Conservation (phyloP, 352 stramenopile species). For the Globisporangium middletonii region DNA sequence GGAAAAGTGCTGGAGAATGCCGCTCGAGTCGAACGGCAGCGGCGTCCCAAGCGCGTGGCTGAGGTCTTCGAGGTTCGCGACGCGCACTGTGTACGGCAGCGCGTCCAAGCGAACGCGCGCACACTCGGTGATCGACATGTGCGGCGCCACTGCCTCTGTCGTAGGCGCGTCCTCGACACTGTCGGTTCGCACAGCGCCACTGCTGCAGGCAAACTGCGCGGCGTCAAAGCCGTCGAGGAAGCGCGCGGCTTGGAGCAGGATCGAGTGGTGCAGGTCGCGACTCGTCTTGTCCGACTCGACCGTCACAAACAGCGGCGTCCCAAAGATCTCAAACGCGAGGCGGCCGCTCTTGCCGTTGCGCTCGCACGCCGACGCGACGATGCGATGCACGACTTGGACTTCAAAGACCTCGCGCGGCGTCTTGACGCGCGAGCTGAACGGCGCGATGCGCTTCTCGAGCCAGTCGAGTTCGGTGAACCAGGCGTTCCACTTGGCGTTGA, state of each 20-base stretch:
- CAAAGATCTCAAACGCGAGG: slow-evolving; percentile 45
- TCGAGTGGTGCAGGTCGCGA: slow-evolving; percentile 56
- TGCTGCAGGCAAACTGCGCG: slow-evolving; percentile 2
- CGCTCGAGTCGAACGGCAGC: slow-evolving; percentile 41
- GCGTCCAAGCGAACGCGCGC: slow-evolving; percentile 1
- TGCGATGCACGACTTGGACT: slow-evolving; percentile 70
- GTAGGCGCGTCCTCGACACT: too few relatives aligned
- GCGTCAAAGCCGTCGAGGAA: slow-evolving; percentile 28
- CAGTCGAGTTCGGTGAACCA: slow-evolving; percentile 62
- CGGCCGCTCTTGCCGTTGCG: slow-evolving; percentile 10
- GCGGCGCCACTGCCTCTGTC: not conserved
- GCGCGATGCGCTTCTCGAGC: slow-evolving; percentile 39
- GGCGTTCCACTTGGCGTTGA: slow-evolving; percentile 66
- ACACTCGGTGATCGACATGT: slow-evolving; percentile 4
- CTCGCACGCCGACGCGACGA: slow-evolving; percentile 12
- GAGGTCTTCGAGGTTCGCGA: slow-evolving; percentile 63
- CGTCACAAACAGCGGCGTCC: slow-evolving; percentile 67
- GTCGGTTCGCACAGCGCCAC: not conserved
- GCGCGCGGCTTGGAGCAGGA: slow-evolving; percentile 59
- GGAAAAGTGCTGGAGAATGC: slow-evolving; percentile 66
- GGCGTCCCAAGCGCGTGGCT: slow-evolving; percentile 23
- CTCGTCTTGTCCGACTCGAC: slow-evolving; percentile 60
- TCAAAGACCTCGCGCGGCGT: slow-evolving; percentile 61
- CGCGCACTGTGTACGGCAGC: slow-evolving; percentile 44
- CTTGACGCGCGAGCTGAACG: slow-evolving; percentile 32